A percentile compares a stretch with the other conserved stretches of the same genome.
These are phyloP conservation scores for Rosa lucieae DNA, from an alignment of 306 rosid species.

Conservation along the genomic window DNA sequence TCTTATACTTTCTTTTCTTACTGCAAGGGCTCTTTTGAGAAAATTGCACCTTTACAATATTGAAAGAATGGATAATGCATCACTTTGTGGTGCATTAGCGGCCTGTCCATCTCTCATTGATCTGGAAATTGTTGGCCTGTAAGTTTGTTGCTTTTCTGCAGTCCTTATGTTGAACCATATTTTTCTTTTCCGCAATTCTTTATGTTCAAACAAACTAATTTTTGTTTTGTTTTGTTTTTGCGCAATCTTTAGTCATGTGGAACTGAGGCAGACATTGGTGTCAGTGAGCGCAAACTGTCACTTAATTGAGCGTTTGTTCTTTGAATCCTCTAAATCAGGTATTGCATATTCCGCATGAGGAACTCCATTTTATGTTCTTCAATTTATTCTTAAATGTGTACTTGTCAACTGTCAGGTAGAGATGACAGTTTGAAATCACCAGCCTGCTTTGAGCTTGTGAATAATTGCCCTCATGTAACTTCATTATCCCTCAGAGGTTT, in stretches of 20 bases:
- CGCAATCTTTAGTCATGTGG: slow-evolving; percentile 69
- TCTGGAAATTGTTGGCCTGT: slow-evolving; percentile 97
- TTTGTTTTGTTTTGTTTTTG: background rate
- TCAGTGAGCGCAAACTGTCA: slow-evolving; percentile 84
- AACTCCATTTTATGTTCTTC: slow-evolving; percentile 15
- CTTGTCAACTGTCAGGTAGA: slow-evolving; percentile 66
- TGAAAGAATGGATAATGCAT: slow-evolving; percentile 84
- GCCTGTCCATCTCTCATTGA: slow-evolving; percentile 92
- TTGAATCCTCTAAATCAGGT: slow-evolving; percentile 95
- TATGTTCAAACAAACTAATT: background rate
- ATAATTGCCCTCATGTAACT: slow-evolving; percentile 69
- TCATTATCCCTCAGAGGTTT: slow-evolving; percentile 96
- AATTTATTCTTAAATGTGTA: slow-evolving; percentile 32
- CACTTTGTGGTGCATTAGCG: slow-evolving; percentile 71
- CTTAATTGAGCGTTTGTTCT: slow-evolving; percentile 81
- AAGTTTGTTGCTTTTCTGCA: slow-evolving; percentile 40
- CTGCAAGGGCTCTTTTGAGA: slow-evolving; percentile 70
- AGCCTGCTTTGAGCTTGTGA: slow-evolving; percentile 71
- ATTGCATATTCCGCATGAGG: slow-evolving; percentile 23
- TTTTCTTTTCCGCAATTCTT: background rate
- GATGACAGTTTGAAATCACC: slow-evolving; percentile 94
- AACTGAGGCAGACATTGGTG: slow-evolving; percentile 85
- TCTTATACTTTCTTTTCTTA: slow-evolving; percentile 28
- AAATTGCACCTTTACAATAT: slow-evolving; percentile 86
- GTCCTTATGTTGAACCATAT: slow-evolving; percentile 20